Base-by-base conservation (phyloP, 306 rosid species). In the Prunus mongolica region DNA sequence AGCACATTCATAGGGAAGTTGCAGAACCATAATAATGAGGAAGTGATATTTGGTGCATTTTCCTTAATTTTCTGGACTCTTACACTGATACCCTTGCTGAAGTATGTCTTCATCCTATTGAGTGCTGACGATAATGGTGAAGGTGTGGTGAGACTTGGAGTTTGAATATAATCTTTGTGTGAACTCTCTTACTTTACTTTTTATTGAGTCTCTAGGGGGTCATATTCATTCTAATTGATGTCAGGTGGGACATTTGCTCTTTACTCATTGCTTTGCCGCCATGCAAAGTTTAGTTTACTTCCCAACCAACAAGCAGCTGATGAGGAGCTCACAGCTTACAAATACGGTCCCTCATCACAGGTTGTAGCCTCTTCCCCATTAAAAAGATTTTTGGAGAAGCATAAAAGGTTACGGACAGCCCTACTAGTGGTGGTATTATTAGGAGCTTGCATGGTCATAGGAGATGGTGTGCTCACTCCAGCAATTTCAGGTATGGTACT, bases 281-380 rank as follows among this genome's bases (percentile, higher is more conserved):
- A 90, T 77, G 96, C 92, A 69, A 92, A 90, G 81, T 86, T 92
- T 82, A 87, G 90, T 79, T 73, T 92, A 76, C 97, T 92, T 79
- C 96, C 97, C 46, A 90, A 92, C 69, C 97, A 90, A 75, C 96
- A 92, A 86, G 97, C 96, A 58, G 92, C 96, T 13, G 97, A 92
- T 86, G 96, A 92, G 85, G 97, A 92, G 82, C 84, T 92, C 69
- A 86, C 93, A 15, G 73, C 92, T 50, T 92, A 92, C 81, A 90
- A 83, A 73, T 92, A 92, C 60, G 97, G 96, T 30, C 97, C 96
- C 56, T 86, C 93, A 27, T 83, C 93, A 47, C 92, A 80, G 67
- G 70, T 55, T 68, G 77, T 27, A 38, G 22, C 85, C 68, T 72
- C 90, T 69, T 88, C 93, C 69, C 87, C 87, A 0, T 74, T 92